Evolutionary conservation across 495 filamentous ascomycete species (phyloP).

Genomic region (Coniosporium apollinis): DNA sequence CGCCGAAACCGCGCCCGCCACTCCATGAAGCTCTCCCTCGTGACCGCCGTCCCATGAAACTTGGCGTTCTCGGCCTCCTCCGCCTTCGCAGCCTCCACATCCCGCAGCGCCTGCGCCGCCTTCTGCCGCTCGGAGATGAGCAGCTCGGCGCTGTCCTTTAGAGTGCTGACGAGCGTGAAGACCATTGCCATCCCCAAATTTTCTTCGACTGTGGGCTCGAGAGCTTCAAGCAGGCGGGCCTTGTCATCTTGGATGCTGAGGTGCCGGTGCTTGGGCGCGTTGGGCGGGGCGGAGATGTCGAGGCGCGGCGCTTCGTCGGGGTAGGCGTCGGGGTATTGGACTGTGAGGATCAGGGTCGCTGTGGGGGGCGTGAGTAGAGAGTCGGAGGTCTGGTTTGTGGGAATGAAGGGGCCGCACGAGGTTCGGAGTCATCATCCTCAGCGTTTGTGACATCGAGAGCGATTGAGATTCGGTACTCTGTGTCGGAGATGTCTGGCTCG

Average conservation of each 20-base stretch:
- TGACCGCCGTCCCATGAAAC: constrained; percentile 86
- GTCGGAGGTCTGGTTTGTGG: neutral
- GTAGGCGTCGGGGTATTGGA: constrained; percentile 73
- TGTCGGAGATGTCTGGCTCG: constrained; percentile 61
- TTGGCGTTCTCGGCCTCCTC: constrained; percentile 93
- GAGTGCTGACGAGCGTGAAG: constrained; percentile 67
- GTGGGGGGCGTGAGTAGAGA: constrained; percentile 5
- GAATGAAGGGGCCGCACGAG: constrained; percentile 22
- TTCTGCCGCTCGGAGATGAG: constrained; percentile 54
- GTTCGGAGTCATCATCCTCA: constrained; percentile 37
- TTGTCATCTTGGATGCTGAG: constrained; percentile 54
- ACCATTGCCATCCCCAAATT: constrained; percentile 98
- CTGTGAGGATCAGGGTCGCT: constrained; percentile 58
- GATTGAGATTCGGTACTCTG: constrained; percentile 69
- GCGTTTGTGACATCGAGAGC: constrained; percentile 53
- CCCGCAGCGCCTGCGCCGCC: constrained; percentile 40
- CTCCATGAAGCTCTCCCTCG: constrained; percentile 58
- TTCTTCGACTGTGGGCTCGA: constrained; percentile 61
- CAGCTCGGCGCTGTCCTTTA: constrained; percentile 78
- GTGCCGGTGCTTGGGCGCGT: constrained; percentile 46
- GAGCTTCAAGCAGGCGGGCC: constrained; percentile 44
- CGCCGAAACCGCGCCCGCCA: constrained; percentile 67
- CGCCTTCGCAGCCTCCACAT: constrained; percentile 46
- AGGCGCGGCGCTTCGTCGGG: constrained; percentile 72
- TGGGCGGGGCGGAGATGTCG: constrained; percentile 52